A percentile compares a stretch with the other conserved stretches of the same genome.
phyloP scores from a whole-genome alignment of 148 eudicot genomes.

The Chenopodium suecicum region DNA sequence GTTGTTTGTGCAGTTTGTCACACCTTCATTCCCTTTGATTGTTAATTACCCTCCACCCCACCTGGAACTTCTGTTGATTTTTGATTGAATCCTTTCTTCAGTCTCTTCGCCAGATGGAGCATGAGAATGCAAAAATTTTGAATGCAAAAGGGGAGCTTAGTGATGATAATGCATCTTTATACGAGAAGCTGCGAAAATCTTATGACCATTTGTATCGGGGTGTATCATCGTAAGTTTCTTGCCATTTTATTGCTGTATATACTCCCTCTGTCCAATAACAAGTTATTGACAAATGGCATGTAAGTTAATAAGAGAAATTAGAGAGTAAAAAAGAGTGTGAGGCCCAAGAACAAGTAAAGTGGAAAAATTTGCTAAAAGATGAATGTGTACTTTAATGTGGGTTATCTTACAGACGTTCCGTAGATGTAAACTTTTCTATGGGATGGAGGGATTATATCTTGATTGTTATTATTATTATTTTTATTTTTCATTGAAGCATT shows the following conservation, averaged over 20 bases:
- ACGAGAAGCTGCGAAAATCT: constrained; percentile 94
- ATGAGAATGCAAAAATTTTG: constrained; percentile 84
- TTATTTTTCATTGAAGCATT: not conserved
- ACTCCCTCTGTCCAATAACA: not conserved
- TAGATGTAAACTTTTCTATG: not conserved
- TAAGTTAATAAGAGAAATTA: not conserved
- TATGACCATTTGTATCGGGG: constrained; percentile 88
- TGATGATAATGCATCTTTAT: constrained; percentile 82
- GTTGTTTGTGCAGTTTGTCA: not conserved
- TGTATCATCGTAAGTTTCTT: constrained; percentile 77
- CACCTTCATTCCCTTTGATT: constrained; percentile 8
- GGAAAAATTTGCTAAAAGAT: not conserved
- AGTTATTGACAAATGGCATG: not conserved
- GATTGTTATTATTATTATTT: not conserved
- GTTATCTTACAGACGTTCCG: not conserved
- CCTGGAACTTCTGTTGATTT: constrained; percentile 5
- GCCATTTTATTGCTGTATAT: not conserved
- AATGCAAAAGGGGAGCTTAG: constrained; percentile 94
- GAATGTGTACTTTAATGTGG: not conserved
- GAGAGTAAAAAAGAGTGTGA: not conserved
- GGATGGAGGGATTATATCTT: not conserved
- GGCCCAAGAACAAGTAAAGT: not conserved
- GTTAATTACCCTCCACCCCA: not conserved
- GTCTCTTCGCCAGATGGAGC: constrained; percentile 98
- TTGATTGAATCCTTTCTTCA: constrained; percentile 25